Evolutionary conservation across 345 rosid species (phyloP).

Genomic region (Euphorbia tirucalli): DNA sequence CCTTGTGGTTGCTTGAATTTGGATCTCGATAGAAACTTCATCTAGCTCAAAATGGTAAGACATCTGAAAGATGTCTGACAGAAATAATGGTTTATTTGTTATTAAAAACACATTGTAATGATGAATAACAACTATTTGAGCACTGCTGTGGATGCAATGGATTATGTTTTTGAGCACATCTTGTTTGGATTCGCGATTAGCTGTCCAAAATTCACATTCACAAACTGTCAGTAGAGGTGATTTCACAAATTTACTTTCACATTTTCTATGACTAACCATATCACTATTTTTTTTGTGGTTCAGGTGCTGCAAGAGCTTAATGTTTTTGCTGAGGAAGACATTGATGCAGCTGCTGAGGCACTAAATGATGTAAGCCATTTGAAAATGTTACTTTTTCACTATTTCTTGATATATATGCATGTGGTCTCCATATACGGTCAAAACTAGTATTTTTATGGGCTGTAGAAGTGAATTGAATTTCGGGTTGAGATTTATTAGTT

Average conservation of each 20-base stretch:
- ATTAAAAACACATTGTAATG: too few species aligned
- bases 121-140: background rate
- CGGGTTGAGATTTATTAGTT: too few species aligned
- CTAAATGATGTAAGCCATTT: constrained; percentile 65
- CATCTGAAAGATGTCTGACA: too few species aligned
- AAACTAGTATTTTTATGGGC: background rate
- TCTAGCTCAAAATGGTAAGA: too few species aligned
- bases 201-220: background rate
- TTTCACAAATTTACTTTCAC: background rate
- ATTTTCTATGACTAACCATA: background rate
- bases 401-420: background rate
- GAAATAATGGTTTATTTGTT: too few species aligned
- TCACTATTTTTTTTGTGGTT: constrained; percentile 5
- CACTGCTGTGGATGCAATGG: background rate
- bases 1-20: too few species aligned
- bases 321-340: constrained; percentile 70
- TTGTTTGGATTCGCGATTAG: too few species aligned
- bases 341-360: constrained; percentile 73
- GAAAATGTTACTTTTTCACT: background rate
- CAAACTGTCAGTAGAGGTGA: background rate
- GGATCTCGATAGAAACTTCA: too few species aligned
- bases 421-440: background rate
- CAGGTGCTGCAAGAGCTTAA: constrained; percentile 73
- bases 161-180: background rate
- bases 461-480: too few species aligned